phyloP scores from a whole-genome alignment of 2,329 filamentous ascomycete genomes.

The Colletotrichum sp. region DNA sequence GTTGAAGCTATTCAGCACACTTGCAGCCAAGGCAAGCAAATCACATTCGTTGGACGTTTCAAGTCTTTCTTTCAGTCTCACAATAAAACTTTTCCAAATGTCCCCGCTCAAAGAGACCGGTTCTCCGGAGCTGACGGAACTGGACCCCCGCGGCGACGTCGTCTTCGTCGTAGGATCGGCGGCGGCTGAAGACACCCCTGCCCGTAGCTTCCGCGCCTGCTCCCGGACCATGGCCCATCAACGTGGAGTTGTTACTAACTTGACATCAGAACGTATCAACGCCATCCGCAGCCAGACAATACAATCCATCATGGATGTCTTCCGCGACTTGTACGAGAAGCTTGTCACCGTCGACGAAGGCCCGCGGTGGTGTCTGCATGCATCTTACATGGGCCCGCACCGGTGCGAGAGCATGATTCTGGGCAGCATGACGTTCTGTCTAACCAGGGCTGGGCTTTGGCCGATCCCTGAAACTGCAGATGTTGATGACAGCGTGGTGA shows the following conservation, averaged over 20 bases:
- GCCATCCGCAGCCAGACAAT: constrained; percentile 27
- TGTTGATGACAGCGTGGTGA: constrained; percentile 27
- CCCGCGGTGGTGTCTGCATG: constrained; percentile 36
- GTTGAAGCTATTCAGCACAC: not conserved
- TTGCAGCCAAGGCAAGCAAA: not conserved
- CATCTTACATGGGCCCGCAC: constrained; percentile 37
- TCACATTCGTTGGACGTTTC: not conserved
- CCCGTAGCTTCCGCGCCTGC: constrained; percentile 27
- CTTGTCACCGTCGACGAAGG: constrained; percentile 32
- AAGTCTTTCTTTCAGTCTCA: not conserved
- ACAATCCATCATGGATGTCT: constrained; percentile 27
- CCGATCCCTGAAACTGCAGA: constrained; percentile 29
- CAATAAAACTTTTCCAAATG: not conserved
- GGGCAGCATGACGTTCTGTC: constrained; percentile 37
- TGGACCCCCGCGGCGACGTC: not conserved
- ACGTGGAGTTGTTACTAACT: not conserved
- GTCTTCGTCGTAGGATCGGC: constrained; percentile 7
- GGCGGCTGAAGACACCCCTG: not conserved
- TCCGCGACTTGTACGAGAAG: constrained; percentile 27
- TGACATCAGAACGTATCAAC: constrained; percentile 15
- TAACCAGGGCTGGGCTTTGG: constrained; percentile 35
- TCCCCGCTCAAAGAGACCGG: not conserved
- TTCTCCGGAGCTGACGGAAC: not conserved
- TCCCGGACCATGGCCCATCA: constrained; percentile 29
- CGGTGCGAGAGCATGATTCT: constrained; percentile 41